phyloP scores from a whole-genome alignment of 345 rosid species.

The Cochlearia excelsa region DNA sequence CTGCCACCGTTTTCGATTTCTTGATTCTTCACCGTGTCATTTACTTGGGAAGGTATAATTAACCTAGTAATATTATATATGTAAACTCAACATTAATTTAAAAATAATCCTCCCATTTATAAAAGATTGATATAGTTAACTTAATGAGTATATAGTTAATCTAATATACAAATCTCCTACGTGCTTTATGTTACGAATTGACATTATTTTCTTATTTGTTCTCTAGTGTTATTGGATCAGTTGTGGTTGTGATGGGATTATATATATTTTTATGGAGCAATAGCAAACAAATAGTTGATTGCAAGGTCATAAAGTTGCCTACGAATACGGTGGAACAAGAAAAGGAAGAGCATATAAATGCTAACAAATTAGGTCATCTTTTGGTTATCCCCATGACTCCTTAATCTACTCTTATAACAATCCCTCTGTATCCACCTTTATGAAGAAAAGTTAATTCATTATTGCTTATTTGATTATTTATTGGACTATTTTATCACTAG shows the following conservation, averaged over 20 bases:
- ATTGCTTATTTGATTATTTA: neutral
- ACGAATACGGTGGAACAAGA: conserved; percentile 24
- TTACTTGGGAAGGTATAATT: conserved; percentile 33
- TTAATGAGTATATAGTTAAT: neutral
- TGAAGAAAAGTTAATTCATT: too few species aligned
- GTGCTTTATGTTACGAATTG: conserved; percentile 1
- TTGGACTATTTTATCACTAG: neutral
- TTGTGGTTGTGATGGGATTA: conserved; percentile 32
- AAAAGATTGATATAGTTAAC: too few species aligned
- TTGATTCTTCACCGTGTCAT: conserved; percentile 29
- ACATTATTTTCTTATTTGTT: neutral
- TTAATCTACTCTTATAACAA: conserved; percentile 12
- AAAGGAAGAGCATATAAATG: conserved; percentile 28
- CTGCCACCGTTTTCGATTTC: conserved; percentile 34
- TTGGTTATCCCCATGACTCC: conserved; percentile 40
- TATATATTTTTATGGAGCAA: conserved; percentile 38
- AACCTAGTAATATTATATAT: neutral
- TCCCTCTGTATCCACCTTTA: too few species aligned
- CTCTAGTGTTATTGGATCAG: conserved; percentile 35
- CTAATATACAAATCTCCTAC: neutral
- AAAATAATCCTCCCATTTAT: too few species aligned
- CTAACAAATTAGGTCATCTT: conserved; percentile 15
- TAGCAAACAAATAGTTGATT: conserved; percentile 16
- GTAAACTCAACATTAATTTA: too few species aligned
- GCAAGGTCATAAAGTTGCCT: conserved; percentile 24